Evolutionary conservation across 2,329 filamentous ascomycete genomes (phyloP).

Genomic region (Trichocomaceae sp.): DNA sequence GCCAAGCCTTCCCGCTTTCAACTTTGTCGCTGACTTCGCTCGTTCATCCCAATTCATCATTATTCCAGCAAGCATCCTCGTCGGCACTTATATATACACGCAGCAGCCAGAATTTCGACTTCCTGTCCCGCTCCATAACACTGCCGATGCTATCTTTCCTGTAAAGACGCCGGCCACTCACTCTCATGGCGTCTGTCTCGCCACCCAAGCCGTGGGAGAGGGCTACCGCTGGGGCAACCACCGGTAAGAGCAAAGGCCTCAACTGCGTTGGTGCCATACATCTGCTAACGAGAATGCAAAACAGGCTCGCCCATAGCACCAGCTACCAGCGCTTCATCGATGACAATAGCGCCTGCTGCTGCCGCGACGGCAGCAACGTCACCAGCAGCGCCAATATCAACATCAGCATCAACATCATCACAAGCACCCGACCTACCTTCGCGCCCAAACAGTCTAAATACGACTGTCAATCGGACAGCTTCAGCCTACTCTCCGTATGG

Average conservation of each 20-base stretch:
- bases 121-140: not conserved
- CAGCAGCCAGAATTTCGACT: not conserved
- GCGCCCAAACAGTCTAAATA: constrained; percentile 68
- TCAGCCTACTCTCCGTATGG: constrained; percentile 67
- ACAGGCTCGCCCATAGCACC: not conserved
- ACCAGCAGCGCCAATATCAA: constrained; percentile 32
- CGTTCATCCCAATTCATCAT: not conserved
- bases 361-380: constrained; percentile 35
- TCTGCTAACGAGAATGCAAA: not conserved
- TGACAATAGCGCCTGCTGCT: constrained; percentile 18
- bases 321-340: not conserved
- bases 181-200: constrained; percentile 57
- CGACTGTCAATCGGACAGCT: constrained; percentile 80
- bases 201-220: constrained; percentile 98
- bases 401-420: constrained; percentile 38
- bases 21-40: not conserved
- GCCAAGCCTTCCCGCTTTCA: not conserved
- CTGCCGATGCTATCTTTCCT: constrained; percentile 9
- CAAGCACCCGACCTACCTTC: constrained; percentile 55
- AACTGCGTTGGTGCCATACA: not conserved
- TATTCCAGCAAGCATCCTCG: not conserved
- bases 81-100: not conserved
- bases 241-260: constrained; percentile 1
- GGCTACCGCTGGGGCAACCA: constrained; percentile 48
- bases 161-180: constrained; percentile 14